Conservation (phyloP, 495 filamentous ascomycete species). For the Cercophora samala region DNA sequence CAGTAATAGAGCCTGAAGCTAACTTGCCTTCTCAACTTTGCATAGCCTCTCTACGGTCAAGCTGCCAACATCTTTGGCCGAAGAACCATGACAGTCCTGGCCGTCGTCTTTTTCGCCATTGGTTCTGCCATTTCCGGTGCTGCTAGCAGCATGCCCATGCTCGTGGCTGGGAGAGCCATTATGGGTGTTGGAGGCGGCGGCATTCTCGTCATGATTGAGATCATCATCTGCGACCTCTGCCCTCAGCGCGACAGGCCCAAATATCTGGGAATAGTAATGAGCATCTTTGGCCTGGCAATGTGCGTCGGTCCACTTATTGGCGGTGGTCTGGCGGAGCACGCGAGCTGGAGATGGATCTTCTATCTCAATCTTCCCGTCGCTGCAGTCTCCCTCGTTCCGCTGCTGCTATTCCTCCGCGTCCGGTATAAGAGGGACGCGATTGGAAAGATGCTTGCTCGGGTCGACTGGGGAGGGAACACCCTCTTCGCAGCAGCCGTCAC, state of each 20-base stretch:
- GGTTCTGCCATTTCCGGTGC: slow-evolving; percentile 43
- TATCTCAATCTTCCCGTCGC: slow-evolving; percentile 39
- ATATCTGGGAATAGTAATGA: slow-evolving; percentile 37
- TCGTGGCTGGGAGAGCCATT: slow-evolving; percentile 68
- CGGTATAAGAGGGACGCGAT: slow-evolving; percentile 21
- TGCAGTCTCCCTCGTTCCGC: slow-evolving; percentile 24
- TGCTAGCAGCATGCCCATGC: slow-evolving; percentile 46
- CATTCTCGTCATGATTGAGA: slow-evolving; percentile 66
- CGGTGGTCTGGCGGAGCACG: slow-evolving; percentile 58
- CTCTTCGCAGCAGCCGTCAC: slow-evolving; percentile 29
- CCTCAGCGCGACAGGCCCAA: slow-evolving; percentile 59
- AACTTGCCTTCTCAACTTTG: neutral
- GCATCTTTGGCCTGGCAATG: slow-evolving; percentile 61
- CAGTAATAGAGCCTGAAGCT: neutral
- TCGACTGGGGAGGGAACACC: slow-evolving; percentile 34
- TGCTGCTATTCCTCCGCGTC: slow-evolving; percentile 36
- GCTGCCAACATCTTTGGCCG: slow-evolving; percentile 25
- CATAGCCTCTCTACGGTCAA: slow-evolving; percentile 21
- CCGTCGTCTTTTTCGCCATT: slow-evolving; percentile 38
- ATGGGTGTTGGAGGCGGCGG: slow-evolving; percentile 79
- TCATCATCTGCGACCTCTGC: slow-evolving; percentile 65
- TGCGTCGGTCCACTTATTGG: slow-evolving; percentile 71
- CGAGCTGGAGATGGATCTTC: slow-evolving; percentile 40
- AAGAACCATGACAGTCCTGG: slow-evolving; percentile 12
- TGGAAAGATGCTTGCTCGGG: slow-evolving; percentile 22